Conservation (phyloP, 192 early-diverging fungal species). For the Coemansia sp. region DNA sequence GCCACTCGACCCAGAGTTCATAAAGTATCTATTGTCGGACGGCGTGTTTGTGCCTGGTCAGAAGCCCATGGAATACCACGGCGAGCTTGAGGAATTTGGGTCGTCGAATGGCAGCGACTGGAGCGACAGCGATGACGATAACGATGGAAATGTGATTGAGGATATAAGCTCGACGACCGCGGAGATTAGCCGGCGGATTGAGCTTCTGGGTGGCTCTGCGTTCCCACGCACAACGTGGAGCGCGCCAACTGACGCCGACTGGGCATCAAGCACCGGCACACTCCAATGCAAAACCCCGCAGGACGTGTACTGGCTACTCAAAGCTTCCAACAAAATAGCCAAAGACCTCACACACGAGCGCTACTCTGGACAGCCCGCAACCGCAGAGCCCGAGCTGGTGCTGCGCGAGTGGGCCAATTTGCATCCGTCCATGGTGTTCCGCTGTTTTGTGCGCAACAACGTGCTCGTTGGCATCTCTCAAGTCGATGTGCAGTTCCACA, state of each 20-base stretch:
- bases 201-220: slow-evolving; percentile 71
- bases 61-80: slow-evolving; percentile 29
- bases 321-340: slow-evolving; percentile 86
- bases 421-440: slow-evolving; percentile 89
- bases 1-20: slow-evolving; percentile 72
- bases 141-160: background rate
- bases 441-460: slow-evolving; percentile 83
- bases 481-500: slow-evolving; percentile 83
- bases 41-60: slow-evolving; percentile 77
- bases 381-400: slow-evolving; percentile 65
- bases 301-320: slow-evolving; percentile 88
- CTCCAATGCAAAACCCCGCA: slow-evolving; percentile 71
- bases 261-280: slow-evolving; percentile 80
- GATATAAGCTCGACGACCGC: slow-evolving; percentile 21
- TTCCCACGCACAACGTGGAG: slow-evolving; percentile 98
- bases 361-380: slow-evolving; percentile 49
- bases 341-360: slow-evolving; percentile 80
- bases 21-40: slow-evolving; percentile 83
- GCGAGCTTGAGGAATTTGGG: slow-evolving; percentile 28
- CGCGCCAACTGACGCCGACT: slow-evolving; percentile 89
- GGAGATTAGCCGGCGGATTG: slow-evolving; percentile 66
- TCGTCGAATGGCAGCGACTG: slow-evolving; percentile 40
- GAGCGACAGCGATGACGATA: slow-evolving; percentile 39
- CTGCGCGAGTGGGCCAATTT: slow-evolving; percentile 90
- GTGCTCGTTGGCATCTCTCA: slow-evolving; percentile 81